phyloP scores from a whole-genome alignment of 202 grass and related monocot species.

The Panicum virgatum region DNA sequence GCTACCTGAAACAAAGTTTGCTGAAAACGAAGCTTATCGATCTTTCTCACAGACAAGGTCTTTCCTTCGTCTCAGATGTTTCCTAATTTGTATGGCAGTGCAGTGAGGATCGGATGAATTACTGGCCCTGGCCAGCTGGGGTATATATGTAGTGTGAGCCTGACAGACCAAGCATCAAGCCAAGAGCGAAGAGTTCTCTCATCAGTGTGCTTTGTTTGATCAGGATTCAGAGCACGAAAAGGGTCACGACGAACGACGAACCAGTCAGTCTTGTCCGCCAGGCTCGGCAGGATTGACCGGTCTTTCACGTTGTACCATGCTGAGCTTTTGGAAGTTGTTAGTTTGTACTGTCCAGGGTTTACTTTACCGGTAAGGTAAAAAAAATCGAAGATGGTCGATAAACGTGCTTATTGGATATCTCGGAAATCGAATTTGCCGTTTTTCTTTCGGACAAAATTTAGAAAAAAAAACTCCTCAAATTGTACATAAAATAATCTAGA shows the following conservation, averaged over 20 bases:
- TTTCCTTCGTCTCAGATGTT: not conserved
- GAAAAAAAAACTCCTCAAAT: no score
- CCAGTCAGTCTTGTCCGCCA: not conserved
- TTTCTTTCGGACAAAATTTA: no score
- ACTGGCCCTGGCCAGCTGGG: not conserved
- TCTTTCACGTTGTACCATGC: not conserved
- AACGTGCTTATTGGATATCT: no score
- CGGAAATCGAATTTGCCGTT: no score
- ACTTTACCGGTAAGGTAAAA: no score
- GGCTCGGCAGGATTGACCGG: constrained; percentile 16
- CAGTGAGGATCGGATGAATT: not conserved
- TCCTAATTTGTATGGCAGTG: no score
- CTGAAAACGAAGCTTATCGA: not conserved
- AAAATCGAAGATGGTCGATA: no score
- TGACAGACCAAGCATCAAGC: not conserved
- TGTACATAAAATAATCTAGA: no score
- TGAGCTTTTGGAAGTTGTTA: not conserved
- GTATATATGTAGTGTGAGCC: not conserved
- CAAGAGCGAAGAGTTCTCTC: not conserved
- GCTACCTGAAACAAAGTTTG: not conserved
- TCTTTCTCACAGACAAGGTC: no score
- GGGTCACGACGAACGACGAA: not conserved
- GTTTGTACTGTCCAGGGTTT: not conserved
- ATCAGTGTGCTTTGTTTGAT: not conserved
- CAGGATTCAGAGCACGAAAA: not conserved